phyloP scores from a whole-genome alignment of 75 land plant species.

The Selaginella tamariscina region DNA sequence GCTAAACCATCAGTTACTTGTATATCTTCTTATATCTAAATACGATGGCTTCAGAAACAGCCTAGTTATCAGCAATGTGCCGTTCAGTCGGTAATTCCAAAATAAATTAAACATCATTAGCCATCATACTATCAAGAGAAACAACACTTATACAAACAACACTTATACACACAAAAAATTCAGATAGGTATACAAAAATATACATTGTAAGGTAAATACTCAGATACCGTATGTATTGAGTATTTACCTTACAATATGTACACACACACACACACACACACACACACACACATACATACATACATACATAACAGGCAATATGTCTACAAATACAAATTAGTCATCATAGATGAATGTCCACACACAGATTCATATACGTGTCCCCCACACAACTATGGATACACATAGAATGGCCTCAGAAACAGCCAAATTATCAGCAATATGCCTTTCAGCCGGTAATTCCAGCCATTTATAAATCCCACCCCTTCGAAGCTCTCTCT shows the following conservation, averaged over 20 bases:
- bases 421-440: background rate
- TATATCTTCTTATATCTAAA: too few relatives aligned
- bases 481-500: background rate
- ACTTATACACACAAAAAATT: background rate
- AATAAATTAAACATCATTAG: background rate
- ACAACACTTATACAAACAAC: background rate
- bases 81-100: background rate
- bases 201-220: too few relatives aligned
- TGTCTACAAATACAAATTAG: too few relatives aligned
- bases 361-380: too few relatives aligned
- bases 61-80: background rate
- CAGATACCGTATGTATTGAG: too few relatives aligned
- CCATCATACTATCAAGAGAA: background rate
- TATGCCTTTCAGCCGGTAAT: background rate
- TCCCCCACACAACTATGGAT: too few relatives aligned
- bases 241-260: too few relatives aligned
- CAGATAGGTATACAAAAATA: background rate
- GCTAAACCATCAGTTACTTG: too few relatives aligned
- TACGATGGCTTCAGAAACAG: background rate
- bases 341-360: too few relatives aligned
- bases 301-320: too few relatives aligned
- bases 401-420: background rate
- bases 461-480: background rate
- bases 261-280: too few relatives aligned
- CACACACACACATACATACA: too few relatives aligned